phyloP scores from a whole-genome alignment of 345 rosid genomes.

The Aquilaria malaccensis region DNA sequence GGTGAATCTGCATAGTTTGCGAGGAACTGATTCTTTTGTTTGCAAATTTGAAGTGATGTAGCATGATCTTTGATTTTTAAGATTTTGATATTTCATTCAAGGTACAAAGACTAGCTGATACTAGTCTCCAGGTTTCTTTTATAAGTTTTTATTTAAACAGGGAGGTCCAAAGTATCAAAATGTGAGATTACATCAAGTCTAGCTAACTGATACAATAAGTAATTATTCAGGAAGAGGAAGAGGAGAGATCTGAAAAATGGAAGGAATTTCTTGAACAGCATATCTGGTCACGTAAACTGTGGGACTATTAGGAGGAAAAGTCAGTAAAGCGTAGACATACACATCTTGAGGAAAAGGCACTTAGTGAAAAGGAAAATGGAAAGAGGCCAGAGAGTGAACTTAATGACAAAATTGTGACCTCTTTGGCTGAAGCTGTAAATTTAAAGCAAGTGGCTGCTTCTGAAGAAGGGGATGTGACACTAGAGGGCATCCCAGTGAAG shows the following conservation, averaged over 20 bases:
- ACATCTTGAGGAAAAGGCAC: too few relatives aligned
- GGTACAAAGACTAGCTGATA: too few relatives aligned
- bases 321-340: too few relatives aligned
- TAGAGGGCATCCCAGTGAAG: too few relatives aligned
- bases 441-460: constrained; percentile 15
- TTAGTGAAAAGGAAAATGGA: too few relatives aligned
- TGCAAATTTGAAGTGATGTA: background rate
- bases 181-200: constrained; percentile 7
- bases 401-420: background rate
- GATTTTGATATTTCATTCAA: too few relatives aligned
- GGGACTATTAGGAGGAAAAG: too few relatives aligned
- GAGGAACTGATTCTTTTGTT: background rate
- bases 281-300: too few relatives aligned
- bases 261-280: constrained; percentile 53
- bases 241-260: constrained; percentile 75
- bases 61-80: background rate
- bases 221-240: constrained; percentile 74
- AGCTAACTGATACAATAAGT: constrained; percentile 14
- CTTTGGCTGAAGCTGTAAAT: constrained; percentile 5
- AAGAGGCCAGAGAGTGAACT: too few relatives aligned
- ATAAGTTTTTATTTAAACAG: background rate
- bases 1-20: background rate
- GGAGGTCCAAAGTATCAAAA: background rate
- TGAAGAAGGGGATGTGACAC: constrained; percentile 1
- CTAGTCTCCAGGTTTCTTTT: background rate